Percentiles rank a stretch among this genome's conserved stretches.
Evolutionary conservation across 306 rosid species (phyloP).

Genomic region (Cucurbita argyrosperma): DNA sequence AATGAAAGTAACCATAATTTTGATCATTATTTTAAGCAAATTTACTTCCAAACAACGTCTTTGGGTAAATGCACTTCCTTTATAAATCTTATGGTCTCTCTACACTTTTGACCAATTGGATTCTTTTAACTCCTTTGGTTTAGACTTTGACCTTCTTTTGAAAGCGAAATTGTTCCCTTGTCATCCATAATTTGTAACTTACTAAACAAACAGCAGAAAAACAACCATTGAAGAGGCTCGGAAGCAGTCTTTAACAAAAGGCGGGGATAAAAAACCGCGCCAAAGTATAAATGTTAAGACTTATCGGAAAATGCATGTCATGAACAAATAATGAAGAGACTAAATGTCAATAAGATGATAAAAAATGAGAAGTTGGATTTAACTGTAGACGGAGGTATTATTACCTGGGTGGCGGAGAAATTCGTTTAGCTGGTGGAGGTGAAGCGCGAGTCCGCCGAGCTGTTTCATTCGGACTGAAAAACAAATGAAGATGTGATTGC

Average conservation of each 20-base stretch:
- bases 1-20: too few species aligned
- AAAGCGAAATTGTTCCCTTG: not conserved
- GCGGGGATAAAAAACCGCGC: not conserved
- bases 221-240: not conserved
- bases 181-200: not conserved
- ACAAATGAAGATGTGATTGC: not conserved
- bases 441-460: constrained; percentile 65
- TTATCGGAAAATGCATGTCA: not conserved
- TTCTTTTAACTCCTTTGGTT: too few species aligned
- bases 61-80: too few species aligned
- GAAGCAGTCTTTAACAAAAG: too few species aligned
- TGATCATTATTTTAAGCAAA: too few species aligned
- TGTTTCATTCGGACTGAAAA: constrained; percentile 40
- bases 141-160: too few species aligned
- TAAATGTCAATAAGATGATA: not conserved
- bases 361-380: not conserved
- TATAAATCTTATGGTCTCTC: too few species aligned
- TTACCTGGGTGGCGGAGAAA: constrained; percentile 39
- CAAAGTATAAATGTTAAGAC: not conserved
- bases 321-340: not conserved
- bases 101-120: too few species aligned
- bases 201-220: not conserved
- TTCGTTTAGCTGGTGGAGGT: constrained; percentile 41
- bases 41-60: too few species aligned
- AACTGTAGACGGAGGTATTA: not conserved